A percentile compares a stretch with the other conserved stretches of the same genome.
phyloP scores from a whole-genome alignment of 2,329 filamentous ascomycete genomes.

The Stagonosporopsis rhizophila region DNA sequence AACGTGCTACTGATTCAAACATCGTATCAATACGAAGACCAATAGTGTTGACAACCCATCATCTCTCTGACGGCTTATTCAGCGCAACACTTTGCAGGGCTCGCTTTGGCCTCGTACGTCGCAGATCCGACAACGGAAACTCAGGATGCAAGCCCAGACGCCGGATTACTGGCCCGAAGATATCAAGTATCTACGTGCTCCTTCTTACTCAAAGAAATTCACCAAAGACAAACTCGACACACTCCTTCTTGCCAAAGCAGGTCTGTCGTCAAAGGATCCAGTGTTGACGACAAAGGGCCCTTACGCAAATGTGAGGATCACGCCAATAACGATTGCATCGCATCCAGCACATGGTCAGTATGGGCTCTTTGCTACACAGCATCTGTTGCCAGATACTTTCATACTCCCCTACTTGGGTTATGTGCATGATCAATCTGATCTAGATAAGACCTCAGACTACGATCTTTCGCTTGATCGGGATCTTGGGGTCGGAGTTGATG shows the following conservation, averaged over 20 bases:
- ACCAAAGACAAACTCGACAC: constrained; percentile 28
- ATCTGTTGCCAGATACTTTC: constrained; percentile 55
- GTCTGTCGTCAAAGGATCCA: constrained; percentile 23
- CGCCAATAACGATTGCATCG: constrained; percentile 46
- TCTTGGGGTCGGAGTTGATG: constrained; percentile 57
- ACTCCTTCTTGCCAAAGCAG: constrained; percentile 31
- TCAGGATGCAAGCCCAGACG: constrained; percentile 12
- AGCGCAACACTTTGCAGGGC: background rate
- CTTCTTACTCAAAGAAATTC: constrained; percentile 44
- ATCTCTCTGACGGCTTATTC: background rate
- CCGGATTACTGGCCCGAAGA: constrained; percentile 44
- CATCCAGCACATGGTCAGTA: constrained; percentile 59
- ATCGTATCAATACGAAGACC: background rate
- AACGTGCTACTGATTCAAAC: background rate
- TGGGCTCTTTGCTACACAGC: constrained; percentile 56
- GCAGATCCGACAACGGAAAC: background rate
- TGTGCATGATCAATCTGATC: constrained; percentile 54
- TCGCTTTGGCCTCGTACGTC: background rate
- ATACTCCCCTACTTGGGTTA: constrained; percentile 60
- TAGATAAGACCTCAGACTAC: constrained; percentile 56
- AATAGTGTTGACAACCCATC: background rate
- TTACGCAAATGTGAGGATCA: constrained; percentile 52
- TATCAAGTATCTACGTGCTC: constrained; percentile 36
- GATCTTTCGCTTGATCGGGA: constrained; percentile 61
- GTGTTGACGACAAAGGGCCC: constrained; percentile 34